These are phyloP conservation scores for Cryptosporidium tyzzeri DNA, from an alignment of 169 alveolate species.

Conservation along the genomic window DNA sequence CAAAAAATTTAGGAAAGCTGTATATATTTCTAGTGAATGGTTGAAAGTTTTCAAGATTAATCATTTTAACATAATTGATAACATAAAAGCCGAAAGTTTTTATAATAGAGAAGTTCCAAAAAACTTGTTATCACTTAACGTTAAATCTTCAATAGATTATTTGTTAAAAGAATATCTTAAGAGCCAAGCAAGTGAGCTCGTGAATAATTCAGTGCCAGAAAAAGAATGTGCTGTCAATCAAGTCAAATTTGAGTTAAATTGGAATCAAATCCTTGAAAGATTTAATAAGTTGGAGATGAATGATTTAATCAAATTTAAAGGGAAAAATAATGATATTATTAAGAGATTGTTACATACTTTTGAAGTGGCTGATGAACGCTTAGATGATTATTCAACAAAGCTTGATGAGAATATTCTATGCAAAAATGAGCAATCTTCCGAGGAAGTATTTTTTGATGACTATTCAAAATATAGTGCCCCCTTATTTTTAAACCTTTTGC, in stretches of 20 bases:
- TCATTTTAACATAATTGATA: slow-evolving; percentile 1
- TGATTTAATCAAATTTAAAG: background rate
- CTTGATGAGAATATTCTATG: background rate
- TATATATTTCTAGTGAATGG: slow-evolving; percentile 35
- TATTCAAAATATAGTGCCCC: slow-evolving; percentile 35
- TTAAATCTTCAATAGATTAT: slow-evolving; percentile 36
- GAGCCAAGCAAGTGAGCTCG: background rate
- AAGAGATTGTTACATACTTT: background rate
- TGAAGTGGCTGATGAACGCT: background rate
- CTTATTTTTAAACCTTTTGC: slow-evolving; percentile 17
- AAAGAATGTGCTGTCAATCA: background rate
- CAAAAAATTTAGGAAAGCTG: slow-evolving; percentile 21
- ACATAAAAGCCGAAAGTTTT: slow-evolving; percentile 19
- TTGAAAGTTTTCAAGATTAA: slow-evolving; percentile 13
- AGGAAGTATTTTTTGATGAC: background rate
- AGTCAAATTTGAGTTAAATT: slow-evolving; percentile 6
- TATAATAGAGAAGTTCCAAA: slow-evolving; percentile 20
- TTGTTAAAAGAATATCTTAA: slow-evolving; percentile 24
- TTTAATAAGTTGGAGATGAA: background rate
- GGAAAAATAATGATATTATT: background rate
- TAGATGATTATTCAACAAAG: background rate
- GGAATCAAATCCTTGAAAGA: slow-evolving; percentile 27
- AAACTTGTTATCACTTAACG: slow-evolving; percentile 12
- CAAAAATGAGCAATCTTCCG: background rate
- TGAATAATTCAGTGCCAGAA: background rate